phyloP scores from a whole-genome alignment of 495 filamentous ascomycete genomes.

The Articulospora tetracladia region DNA sequence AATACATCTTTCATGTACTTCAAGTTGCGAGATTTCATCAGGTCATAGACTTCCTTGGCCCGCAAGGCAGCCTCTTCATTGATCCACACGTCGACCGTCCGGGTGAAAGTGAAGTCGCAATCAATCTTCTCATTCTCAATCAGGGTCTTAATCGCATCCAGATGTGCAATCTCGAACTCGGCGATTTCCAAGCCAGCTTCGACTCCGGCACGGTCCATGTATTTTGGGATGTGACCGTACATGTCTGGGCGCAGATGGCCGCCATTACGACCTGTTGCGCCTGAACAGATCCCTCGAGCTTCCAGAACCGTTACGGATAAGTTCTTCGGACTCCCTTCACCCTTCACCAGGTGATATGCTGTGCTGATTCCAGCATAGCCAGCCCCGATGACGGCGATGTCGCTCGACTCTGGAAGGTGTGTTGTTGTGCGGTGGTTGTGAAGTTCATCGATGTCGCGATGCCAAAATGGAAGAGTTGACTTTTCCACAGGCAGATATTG shows the following conservation, averaged over 20 bases:
- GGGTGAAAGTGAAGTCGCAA: slow-evolving; percentile 30
- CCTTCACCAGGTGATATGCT: slow-evolving; percentile 27
- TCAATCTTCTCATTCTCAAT: slow-evolving; percentile 17
- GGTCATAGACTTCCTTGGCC: slow-evolving; percentile 30
- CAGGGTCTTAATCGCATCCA: slow-evolving; percentile 8
- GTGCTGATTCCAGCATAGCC: slow-evolving; percentile 30
- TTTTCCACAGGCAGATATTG: slow-evolving; percentile 25
- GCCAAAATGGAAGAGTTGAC: slow-evolving; percentile 34
- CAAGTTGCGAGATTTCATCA: slow-evolving; percentile 19
- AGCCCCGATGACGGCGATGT: slow-evolving; percentile 35
- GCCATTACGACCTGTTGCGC: slow-evolving; percentile 57
- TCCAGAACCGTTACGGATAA: slow-evolving; percentile 47
- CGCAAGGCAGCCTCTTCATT: slow-evolving; percentile 19
- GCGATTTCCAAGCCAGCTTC: slow-evolving; percentile 10
- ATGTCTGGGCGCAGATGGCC: slow-evolving; percentile 11
- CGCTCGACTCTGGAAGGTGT: slow-evolving; percentile 28
- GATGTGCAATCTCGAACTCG: slow-evolving; percentile 5
- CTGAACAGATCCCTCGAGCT: slow-evolving; percentile 48
- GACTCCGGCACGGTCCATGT: not conserved
- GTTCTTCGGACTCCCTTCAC: not conserved
- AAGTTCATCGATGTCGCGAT: slow-evolving; percentile 32
- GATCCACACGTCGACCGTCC: slow-evolving; percentile 36
- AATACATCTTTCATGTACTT: not conserved
- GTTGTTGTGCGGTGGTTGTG: slow-evolving; percentile 33
- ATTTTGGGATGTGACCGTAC: slow-evolving; percentile 1